Percentiles rank a stretch among this genome's conserved stretches.
Conservation (phyloP, 768 basidiomycete species). For the Hericium erinaceus region DNA sequence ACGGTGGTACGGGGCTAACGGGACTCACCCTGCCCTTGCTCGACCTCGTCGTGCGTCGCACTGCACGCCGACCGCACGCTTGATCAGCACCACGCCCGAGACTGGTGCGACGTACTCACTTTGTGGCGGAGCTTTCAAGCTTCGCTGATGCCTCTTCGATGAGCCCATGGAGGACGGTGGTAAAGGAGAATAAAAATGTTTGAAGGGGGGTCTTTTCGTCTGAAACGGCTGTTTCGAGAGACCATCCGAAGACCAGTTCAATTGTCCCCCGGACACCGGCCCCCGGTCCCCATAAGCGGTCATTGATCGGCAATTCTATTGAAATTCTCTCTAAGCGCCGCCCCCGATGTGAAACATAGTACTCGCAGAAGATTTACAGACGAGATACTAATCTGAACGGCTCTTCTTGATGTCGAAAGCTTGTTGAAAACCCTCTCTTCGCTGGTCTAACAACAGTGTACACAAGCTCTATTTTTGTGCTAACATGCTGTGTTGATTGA, state of each 20-base stretch:
- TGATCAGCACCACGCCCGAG: slow-evolving; percentile 16
- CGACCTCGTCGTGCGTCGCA: slow-evolving; percentile 50
- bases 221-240: background rate
- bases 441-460: too few species aligned
- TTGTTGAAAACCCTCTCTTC: too few species aligned
- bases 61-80: slow-evolving; percentile 23
- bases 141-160: slow-evolving; percentile 31
- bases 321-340: too few species aligned
- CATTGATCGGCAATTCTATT: too few species aligned
- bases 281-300: background rate
- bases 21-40: slow-evolving; percentile 44
- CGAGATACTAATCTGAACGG: too few species aligned
- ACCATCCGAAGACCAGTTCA: background rate
- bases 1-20: too few species aligned
- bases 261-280: background rate
- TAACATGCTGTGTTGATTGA: too few species aligned
- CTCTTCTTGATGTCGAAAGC: too few species aligned
- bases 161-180: slow-evolving; percentile 26
- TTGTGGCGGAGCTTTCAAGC: slow-evolving; percentile 27
- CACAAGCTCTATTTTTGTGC: too few species aligned
- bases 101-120: slow-evolving; percentile 25
- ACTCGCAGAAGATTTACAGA: too few species aligned
- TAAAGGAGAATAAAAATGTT: background rate
- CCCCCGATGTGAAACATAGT: too few species aligned
- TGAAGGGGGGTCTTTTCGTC: background rate